Base-by-base conservation (phyloP, 1,139 yeast genomes). In the Pichia sp. region DNA sequence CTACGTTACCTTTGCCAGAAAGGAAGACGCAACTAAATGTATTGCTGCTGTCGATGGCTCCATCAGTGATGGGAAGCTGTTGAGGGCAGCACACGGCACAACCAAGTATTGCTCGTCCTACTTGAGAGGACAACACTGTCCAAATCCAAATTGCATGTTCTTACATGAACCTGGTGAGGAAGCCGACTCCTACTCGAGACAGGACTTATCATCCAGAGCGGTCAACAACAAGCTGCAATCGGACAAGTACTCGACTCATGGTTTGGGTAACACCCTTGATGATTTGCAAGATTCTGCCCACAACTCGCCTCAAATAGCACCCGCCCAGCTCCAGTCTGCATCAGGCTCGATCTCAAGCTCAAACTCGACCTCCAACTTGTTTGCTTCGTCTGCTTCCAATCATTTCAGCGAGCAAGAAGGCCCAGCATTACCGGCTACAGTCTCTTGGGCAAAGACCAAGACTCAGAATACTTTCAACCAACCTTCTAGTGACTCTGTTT, bases 151-250 rank as follows among this genome's bases (percentile, higher is more conserved):
- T 69, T 95, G 99, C 78, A 95, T 95, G 99, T 95, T 93, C 67
- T 78, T 95, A 65, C 99, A 95, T 70, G 99, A 95, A 71, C 99
- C 99, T 3, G 99, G 99, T 57, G 99, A 95, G 74, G 99, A 95
- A 70, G 98, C 98, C 1, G 99, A 95, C 66, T 86, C 96, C 7
- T 93, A 90, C 71, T 89, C 97, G 38, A 84, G 97, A 71, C 95
- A 92, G 69, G 97, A 92, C 68, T 78, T 90, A 67, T 85, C 92
- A 13, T 87, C 95, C 15, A 87, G 88, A 67, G 90, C 87, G 65
- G 84, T 84, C 62, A 77, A 81, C 60, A 81, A 80, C 68, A 81
- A 81, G 81, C 78, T 80, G 50, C 71, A 67, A 46, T 45, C 50
- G 19, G 75, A 70, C 49, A 63, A 72, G 53, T 67, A 69, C 11